phyloP scores from a whole-genome alignment of 1,139 yeast species.

The Saccharomyces hybrid region DNA sequence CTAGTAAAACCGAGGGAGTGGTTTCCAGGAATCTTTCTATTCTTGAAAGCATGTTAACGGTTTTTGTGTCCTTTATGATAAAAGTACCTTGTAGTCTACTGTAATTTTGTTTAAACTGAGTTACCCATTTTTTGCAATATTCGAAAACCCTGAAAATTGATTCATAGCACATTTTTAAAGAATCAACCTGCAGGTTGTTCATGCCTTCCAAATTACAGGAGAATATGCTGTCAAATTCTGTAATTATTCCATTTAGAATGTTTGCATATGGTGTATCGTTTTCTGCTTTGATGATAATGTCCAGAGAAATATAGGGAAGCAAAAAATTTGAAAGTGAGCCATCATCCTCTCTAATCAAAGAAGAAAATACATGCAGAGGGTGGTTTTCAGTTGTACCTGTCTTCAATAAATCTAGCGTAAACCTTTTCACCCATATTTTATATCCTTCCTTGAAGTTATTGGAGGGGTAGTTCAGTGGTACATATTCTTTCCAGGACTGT shows the following conservation, averaged over 20 bases:
- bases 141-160: conserved; percentile 74
- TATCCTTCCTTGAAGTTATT: conserved; percentile 40
- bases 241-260: conserved; percentile 41
- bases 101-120: conserved; percentile 30
- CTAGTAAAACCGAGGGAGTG: conserved; percentile 65
- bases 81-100: conserved; percentile 22
- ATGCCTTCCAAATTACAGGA: conserved; percentile 39
- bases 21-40: conserved; percentile 42
- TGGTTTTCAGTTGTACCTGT: conserved; percentile 38
- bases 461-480: conserved; percentile 42
- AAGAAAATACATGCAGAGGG: conserved; percentile 59
- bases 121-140: conserved; percentile 73
- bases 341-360: conserved; percentile 66
- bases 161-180: conserved; percentile 57
- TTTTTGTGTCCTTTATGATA: conserved; percentile 23
- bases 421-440: conserved; percentile 59
- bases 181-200: conserved; percentile 50
- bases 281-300: conserved; percentile 44
- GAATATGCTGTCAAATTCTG: conserved; percentile 56
- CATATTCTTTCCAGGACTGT: conserved; percentile 40
- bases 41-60: conserved; percentile 17
- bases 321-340: conserved; percentile 59
- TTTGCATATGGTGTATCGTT: conserved; percentile 37
- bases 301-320: conserved; percentile 72
- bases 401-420: conserved; percentile 60